Conservation (phyloP, 2,329 filamentous ascomycete species). For the Colletotrichum cordylinicola region DNA sequence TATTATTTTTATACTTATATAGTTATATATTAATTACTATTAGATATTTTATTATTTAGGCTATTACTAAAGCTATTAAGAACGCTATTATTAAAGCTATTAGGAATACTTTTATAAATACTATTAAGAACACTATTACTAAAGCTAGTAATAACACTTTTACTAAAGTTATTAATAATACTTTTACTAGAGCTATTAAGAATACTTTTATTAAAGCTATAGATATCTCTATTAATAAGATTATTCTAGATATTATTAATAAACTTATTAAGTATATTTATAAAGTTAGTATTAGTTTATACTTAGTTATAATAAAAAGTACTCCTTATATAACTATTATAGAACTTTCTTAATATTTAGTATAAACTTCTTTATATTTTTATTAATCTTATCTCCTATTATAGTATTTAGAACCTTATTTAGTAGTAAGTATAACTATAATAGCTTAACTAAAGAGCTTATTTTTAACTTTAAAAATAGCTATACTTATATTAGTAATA, state of each 20-base stretch:
- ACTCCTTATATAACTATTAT: neutral
- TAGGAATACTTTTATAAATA: neutral
- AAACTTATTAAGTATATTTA: neutral
- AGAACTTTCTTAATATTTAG: neutral
- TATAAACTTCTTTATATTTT: neutral
- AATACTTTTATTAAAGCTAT: too few species aligned
- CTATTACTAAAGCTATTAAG: too few species aligned
- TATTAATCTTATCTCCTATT: neutral
- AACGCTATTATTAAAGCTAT: too few species aligned
- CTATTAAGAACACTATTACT: neutral
- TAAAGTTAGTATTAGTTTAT: too few species aligned
- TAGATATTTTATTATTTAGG: neutral
- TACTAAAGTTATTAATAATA: too few species aligned
- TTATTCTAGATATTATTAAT: too few species aligned
- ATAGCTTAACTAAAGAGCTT: accelerated
- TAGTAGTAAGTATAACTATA: too few species aligned
- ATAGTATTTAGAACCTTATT: neutral
- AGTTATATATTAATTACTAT: neutral
- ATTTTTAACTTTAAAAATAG: neutral
- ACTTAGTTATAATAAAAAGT: too few species aligned
- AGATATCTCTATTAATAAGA: too few species aligned
- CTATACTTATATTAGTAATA: neutral
- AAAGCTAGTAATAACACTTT: too few species aligned
- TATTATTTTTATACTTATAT: too few species aligned
- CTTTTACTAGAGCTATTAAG: too few species aligned